Evolutionary conservation across 805 yeast species (phyloP), one percentile per base, ranked within the genome.

Genomic region (Yamadazyma phyllophila): DNA sequence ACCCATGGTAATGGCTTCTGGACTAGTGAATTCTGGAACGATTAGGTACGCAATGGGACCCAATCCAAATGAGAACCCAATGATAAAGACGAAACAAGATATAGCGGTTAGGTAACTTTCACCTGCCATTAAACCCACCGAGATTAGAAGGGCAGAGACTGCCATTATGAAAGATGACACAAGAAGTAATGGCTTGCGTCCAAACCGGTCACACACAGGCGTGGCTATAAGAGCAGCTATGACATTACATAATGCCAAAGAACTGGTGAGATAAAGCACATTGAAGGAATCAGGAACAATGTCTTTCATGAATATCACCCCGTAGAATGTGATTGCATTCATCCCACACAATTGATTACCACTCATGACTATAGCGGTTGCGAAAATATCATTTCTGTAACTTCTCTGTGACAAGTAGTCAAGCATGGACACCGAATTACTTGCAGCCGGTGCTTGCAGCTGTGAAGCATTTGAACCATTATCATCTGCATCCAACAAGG

Each of bases 321-420:
- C 98, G 63, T 91, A 92, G 60, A 89, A 88, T 12, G 90, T 81
- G 45, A 92, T 88, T 1, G 96, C 80, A 62, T 94, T 94, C 65
- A 92, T 87, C 26, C 99, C 99, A 52, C 88, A 65, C 48, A 69
- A 51, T 52, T 70, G 72, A 48, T 66, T 69, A 2, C 67, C 67
- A 7, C 68, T 59, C 74, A 71, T 69, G 26, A 70, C 51, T 7
- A 67, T 49, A 2, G 59, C 39, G 5, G 62, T 61, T 6, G 76
- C 74, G 10, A 60, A 32, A 20, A 62, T 50, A 41, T 64, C 65
- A 29, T 46, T 49, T 33, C 60, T 53, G 51, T 59, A 62, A 26
- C 46, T 50, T 15, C 20, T 41, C 9, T 36, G 38, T 3, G 54
- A 43, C 24, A 67, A 17, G 50, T 61, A 65, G 13, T 47, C 50